phyloP scores from a whole-genome alignment of 108 stramenopile genomes.

The Schizochytrium sp. region DNA sequence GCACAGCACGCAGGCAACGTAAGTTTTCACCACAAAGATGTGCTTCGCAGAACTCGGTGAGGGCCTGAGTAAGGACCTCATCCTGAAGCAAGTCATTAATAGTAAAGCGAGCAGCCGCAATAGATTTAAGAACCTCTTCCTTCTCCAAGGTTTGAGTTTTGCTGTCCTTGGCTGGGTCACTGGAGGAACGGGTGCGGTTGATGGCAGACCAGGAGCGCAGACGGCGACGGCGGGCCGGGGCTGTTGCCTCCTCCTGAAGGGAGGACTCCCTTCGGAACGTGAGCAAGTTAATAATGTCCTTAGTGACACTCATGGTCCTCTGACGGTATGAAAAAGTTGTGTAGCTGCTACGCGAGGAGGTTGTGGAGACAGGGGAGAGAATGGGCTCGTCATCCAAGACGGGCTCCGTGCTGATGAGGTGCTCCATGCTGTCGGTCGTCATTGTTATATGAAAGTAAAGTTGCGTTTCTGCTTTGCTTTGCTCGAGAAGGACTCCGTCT shows the following conservation, averaged over 20 bases:
- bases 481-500: too few relatives aligned
- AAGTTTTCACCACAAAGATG: conserved; percentile 8
- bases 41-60: background rate
- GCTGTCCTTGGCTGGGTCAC: background rate
- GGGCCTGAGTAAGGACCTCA: background rate
- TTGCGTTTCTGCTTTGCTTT: too few relatives aligned
- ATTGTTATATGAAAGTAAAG: too few relatives aligned
- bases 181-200: background rate
- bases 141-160: background rate
- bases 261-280: background rate
- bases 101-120: background rate
- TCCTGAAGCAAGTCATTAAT: background rate
- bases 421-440: too few relatives aligned
- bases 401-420: too few relatives aligned
- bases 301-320: background rate
- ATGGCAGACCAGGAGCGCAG: background rate
- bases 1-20: background rate
- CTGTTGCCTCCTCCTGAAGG: background rate
- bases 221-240: background rate
- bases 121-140: background rate
- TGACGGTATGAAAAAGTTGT: background rate
- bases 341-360: too few relatives aligned
- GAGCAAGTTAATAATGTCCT: conserved; percentile 9
- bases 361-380: too few relatives aligned
- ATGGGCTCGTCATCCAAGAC: too few relatives aligned